phyloP scores from a whole-genome alignment of 2,329 filamentous ascomycete genomes.

The Alternaria novae-zelandiae region DNA sequence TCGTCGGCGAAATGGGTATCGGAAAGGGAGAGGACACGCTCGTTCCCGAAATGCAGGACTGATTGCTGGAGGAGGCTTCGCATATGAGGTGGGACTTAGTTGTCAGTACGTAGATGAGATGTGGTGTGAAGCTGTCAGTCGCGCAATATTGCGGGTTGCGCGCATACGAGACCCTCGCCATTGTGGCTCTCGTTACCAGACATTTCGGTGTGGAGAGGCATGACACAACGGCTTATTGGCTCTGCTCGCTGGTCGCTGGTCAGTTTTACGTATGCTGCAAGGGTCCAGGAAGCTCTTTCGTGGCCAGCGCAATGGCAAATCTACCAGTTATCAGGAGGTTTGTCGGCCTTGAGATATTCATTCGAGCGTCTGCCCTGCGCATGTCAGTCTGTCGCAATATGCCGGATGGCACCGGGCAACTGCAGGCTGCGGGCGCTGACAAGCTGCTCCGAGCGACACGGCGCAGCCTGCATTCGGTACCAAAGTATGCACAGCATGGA shows the following conservation, averaged over 20 bases:
- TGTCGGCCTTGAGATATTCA: too few relatives aligned
- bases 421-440: background rate
- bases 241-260: background rate
- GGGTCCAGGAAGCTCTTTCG: background rate
- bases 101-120: background rate
- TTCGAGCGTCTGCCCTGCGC: background rate
- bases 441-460: background rate
- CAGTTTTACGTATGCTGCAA: too few relatives aligned
- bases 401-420: background rate
- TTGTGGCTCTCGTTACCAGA: background rate
- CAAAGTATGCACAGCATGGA: background rate
- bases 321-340: background rate
- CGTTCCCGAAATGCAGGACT: background rate
- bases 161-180: background rate
- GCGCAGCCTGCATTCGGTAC: background rate
- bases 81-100: background rate
- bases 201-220: background rate
- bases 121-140: background rate
- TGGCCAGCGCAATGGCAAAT: background rate
- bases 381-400: background rate
- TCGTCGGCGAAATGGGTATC: background rate
- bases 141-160: background rate
- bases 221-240: background rate
- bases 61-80: background rate
- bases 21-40: background rate